A percentile compares a stretch with the other conserved stretches of the same genome.
Evolutionary conservation across 179 eudicot species (phyloP).

Genomic region (Beta macrorhiza): DNA sequence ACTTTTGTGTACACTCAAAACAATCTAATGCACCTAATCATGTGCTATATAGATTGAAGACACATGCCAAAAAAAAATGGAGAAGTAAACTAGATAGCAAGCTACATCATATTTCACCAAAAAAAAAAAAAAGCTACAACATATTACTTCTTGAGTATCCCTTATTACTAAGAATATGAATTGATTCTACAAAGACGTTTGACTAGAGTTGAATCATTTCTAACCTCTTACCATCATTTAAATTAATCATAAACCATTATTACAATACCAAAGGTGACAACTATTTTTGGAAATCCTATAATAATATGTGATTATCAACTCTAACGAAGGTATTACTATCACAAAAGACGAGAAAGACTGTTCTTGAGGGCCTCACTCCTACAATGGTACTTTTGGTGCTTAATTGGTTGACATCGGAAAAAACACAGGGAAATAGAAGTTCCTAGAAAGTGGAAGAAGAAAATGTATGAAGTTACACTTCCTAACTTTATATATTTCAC

Average conservation of each 20-base stretch:
- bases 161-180: no score
- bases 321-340: not conserved
- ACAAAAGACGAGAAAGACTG: not conserved
- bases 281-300: not conserved
- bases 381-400: not conserved
- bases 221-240: not conserved
- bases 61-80: no score
- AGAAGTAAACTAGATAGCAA: no score
- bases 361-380: not conserved
- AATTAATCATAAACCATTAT: not conserved
- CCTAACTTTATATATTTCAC: no score
- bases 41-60: not conserved
- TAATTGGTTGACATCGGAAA: no score
- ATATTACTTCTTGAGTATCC: no score
- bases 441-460: no score
- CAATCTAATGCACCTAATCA: not conserved
- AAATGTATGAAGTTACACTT: no score
- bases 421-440: no score
- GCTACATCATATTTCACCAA: no score
- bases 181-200: no score
- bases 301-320: not conserved
- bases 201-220: not conserved
- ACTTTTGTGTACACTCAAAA: not conserved
- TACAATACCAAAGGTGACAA: not conserved
- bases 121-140: no score